A percentile compares a stretch with the other conserved stretches of the same genome.
Conservation (phyloP, 2,329 filamentous ascomycete genomes). For the Pezicula rhizophila region DNA sequence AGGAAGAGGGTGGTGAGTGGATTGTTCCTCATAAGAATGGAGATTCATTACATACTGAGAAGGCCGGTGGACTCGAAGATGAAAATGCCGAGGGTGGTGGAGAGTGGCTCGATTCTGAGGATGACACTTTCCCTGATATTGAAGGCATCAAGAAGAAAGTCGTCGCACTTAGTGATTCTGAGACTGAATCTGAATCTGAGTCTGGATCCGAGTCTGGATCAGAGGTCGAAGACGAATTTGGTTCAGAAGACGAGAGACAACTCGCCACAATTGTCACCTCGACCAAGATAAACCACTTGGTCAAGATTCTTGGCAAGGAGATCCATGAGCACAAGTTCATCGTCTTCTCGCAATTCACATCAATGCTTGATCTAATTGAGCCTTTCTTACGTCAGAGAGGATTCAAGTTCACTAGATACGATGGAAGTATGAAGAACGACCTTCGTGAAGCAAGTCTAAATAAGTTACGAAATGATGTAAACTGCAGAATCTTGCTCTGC, state of each 20-base stretch:
- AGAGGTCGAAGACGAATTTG: slow-evolving; percentile 36
- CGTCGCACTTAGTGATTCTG: slow-evolving; percentile 21
- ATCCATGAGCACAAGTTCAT: slow-evolving; percentile 87
- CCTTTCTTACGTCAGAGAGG: slow-evolving; percentile 74
- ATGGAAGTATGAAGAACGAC: slow-evolving; percentile 92
- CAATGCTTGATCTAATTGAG: slow-evolving; percentile 94
- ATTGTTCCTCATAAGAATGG: slow-evolving; percentile 66
- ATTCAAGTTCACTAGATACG: slow-evolving; percentile 82
- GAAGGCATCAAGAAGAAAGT: slow-evolving; percentile 23
- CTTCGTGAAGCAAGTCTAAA: slow-evolving; percentile 80
- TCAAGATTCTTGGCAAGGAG: slow-evolving; percentile 75
- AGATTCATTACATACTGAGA: slow-evolving; percentile 56
- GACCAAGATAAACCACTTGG: slow-evolving; percentile 84
- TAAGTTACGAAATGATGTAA: slow-evolving; percentile 66
- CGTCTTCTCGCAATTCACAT: slow-evolving; percentile 97
- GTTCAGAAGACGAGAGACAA: slow-evolving; percentile 33
- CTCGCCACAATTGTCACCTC: slow-evolving; percentile 58
- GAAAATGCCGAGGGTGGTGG: slow-evolving; percentile 84
- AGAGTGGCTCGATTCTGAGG: slow-evolving; percentile 65
- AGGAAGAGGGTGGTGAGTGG: slow-evolving; percentile 64
- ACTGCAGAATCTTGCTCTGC: slow-evolving; percentile 79
- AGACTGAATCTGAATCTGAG: slow-evolving; percentile 30
- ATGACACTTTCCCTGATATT: slow-evolving; percentile 34
- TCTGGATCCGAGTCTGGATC: slow-evolving; percentile 28
- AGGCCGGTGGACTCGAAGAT: slow-evolving; percentile 78